Evolutionary conservation across 768 basidiomycete genomes (phyloP).

Genomic region (Jaapia argillacea): DNA sequence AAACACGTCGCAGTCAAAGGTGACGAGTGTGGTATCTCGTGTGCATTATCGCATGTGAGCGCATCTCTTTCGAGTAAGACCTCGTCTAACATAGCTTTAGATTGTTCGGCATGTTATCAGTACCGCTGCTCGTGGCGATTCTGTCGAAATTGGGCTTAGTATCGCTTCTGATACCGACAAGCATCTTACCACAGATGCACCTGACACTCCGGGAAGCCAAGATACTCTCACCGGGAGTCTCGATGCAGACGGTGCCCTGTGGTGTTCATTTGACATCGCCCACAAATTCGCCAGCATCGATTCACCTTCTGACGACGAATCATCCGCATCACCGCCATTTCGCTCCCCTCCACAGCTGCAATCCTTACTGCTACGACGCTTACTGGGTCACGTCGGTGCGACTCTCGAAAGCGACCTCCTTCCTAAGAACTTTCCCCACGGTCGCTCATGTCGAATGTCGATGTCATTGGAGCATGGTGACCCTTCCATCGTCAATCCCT

Average conservation of each 20-base stretch:
- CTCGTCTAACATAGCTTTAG: conserved; percentile 27
- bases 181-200: background rate
- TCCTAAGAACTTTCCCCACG: conserved; percentile 29
- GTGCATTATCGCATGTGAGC: conserved; percentile 78
- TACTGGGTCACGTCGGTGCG: conserved; percentile 52
- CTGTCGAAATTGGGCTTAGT: conserved; percentile 77
- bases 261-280: conserved; percentile 48
- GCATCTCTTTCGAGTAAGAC: conserved; percentile 10
- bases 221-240: conserved; percentile 7
- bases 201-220: conserved; percentile 7
- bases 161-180: conserved; percentile 22
- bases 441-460: conserved; percentile 56
- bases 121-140: conserved; percentile 63
- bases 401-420: conserved; percentile 27
- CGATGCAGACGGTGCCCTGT: conserved; percentile 28
- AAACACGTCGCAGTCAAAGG: conserved; percentile 81
- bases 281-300: conserved; percentile 28
- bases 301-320: background rate
- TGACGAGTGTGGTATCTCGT: conserved; percentile 77
- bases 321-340: conserved; percentile 11
- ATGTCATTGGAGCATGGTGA: conserved; percentile 56
- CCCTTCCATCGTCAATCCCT: conserved; percentile 29
- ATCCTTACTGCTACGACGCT: conserved; percentile 46
- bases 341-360: conserved; percentile 32
- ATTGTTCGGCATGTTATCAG: conserved; percentile 75